These are phyloP conservation scores for Candida krabiensis DNA, from an alignment of 805 yeast genomes.

Conservation along the genomic window DNA sequence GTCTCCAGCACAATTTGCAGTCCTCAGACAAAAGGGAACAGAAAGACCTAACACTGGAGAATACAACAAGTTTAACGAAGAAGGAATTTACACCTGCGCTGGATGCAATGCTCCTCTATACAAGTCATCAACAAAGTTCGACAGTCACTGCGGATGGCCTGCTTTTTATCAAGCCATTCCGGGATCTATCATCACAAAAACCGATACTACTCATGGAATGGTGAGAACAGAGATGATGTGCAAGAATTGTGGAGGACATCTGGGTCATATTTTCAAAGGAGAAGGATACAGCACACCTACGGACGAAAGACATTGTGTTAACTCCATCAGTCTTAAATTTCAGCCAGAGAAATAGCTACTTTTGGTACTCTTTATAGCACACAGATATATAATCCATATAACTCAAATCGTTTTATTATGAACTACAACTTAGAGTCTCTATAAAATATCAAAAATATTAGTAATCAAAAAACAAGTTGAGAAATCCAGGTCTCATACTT, in stretches of 20 bases:
- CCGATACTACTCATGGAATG: constrained; percentile 74
- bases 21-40: constrained; percentile 73
- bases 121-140: constrained; percentile 76
- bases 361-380: too few species aligned
- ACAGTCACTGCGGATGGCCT: constrained; percentile 98
- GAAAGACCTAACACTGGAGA: constrained; percentile 68
- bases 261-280: constrained; percentile 93
- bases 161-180: constrained; percentile 91
- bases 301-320: constrained; percentile 93
- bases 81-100: constrained; percentile 79
- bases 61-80: constrained; percentile 47
- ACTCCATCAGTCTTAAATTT: constrained; percentile 78
- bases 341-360: constrained; percentile 6
- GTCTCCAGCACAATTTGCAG: constrained; percentile 73
- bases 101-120: constrained; percentile 84
- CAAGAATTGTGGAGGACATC: constrained; percentile 84
- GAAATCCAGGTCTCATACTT: constrained; percentile 9
- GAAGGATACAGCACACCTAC: constrained; percentile 90
- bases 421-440: constrained; percentile 16
- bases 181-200: constrained; percentile 62
- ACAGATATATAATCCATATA: too few species aligned
- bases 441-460: constrained; percentile 5
- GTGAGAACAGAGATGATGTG: constrained; percentile 87
- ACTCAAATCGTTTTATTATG: not conserved
- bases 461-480: constrained; percentile 1